A percentile compares a stretch with the other conserved stretches of the same genome.
phyloP scores from a whole-genome alignment of 495 filamentous ascomycete genomes.

The Aspergillus mulundensis region DNA sequence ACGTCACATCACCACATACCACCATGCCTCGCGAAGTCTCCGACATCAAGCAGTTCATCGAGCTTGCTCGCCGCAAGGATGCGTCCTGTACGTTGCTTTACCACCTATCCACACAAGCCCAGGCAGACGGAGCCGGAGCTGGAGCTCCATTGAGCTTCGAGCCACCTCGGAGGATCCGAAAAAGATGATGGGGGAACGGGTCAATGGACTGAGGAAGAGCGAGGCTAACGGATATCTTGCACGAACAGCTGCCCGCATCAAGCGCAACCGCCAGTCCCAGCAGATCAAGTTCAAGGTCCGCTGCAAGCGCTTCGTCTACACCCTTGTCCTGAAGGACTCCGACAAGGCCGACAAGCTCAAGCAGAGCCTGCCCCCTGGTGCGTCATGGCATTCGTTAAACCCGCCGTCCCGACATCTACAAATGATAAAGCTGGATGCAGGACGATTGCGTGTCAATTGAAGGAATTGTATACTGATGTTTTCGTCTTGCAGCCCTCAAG shows the following conservation, averaged over 20 bases:
- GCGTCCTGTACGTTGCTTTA: constrained; percentile 89
- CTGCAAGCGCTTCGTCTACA: constrained; percentile 91
- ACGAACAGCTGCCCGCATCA: constrained; percentile 81
- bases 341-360: constrained; percentile 99
- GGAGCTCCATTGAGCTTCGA: too few species aligned
- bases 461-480: constrained; percentile 25
- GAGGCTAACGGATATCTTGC: too few species aligned
- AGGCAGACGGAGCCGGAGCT: too few species aligned
- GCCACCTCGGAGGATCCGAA: too few species aligned
- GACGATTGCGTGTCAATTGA: neutral
- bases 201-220: constrained; percentile 11
- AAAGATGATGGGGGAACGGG: too few species aligned
- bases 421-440: neutral
- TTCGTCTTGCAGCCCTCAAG: constrained; percentile 55
- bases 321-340: constrained; percentile 91
- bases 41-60: constrained; percentile 99
- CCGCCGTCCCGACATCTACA: neutral
- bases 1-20: constrained; percentile 24
- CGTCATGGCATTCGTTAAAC: constrained; percentile 25
- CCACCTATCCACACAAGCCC: too few species aligned
- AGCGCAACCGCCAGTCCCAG: constrained; percentile 81
- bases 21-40: constrained; percentile 96
- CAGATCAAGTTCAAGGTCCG: constrained; percentile 99
- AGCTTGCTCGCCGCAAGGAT: constrained; percentile 99
- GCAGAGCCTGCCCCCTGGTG: constrained; percentile 96